These are phyloP conservation scores for Fraxinus platypoda DNA, from an alignment of 305 asterid genomes.

Conservation along the genomic window DNA sequence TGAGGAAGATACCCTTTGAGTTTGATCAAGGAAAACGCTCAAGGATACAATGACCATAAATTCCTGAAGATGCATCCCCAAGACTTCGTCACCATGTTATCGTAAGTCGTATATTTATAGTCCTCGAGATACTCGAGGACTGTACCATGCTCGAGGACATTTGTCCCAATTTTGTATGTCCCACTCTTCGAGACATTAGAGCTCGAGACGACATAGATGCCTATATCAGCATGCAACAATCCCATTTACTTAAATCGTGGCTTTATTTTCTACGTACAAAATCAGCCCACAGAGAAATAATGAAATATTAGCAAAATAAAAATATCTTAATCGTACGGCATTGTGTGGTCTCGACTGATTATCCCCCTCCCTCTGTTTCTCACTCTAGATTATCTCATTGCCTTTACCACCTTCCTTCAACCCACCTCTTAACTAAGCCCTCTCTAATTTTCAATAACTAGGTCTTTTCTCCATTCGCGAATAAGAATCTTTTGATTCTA, in stretches of 20 bases:
- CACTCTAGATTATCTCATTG: conserved; percentile 62
- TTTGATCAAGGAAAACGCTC: no score
- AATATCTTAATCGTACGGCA: neutral
- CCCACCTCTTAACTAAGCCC: conserved; percentile 24
- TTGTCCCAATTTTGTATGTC: no score
- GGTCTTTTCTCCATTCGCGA: conserved; percentile 9
- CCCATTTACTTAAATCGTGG: neutral
- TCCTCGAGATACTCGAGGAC: no score
- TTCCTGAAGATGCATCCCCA: no score
- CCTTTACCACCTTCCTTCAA: conserved; percentile 39
- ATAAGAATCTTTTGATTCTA: conserved; percentile 23
- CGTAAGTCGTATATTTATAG: no score
- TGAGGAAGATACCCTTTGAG: no score
- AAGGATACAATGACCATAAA: no score
- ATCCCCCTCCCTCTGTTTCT: conserved; percentile 21
- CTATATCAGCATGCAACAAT: no score
- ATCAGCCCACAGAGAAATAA: neutral
- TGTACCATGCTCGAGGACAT: no score
- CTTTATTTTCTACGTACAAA: neutral
- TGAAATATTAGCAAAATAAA: neutral
- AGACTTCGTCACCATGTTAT: no score
- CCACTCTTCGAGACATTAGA: no score
- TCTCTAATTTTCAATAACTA: conserved; percentile 20
- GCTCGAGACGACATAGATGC: no score
- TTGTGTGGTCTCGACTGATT: neutral